These are phyloP conservation scores for Lasiodiplodia sp. DNA, from an alignment of 2,329 filamentous ascomycete species.

Conservation along the genomic window DNA sequence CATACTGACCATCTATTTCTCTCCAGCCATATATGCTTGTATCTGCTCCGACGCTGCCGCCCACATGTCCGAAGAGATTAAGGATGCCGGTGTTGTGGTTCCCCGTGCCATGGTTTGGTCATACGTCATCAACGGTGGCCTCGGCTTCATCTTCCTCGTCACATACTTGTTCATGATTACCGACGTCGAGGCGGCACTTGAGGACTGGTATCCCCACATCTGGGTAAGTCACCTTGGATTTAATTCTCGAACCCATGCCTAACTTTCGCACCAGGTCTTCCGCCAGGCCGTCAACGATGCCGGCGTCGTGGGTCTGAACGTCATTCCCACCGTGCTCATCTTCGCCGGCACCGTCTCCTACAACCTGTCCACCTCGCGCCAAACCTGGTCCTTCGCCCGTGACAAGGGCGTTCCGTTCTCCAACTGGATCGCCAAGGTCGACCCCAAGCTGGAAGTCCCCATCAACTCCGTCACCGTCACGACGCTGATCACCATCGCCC, in stretches of 20 bases:
- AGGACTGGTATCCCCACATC: conserved; percentile 26
- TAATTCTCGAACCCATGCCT: no score
- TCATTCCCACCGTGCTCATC: conserved; percentile 32
- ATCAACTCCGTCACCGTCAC: conserved; percentile 31
- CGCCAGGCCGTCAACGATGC: conserved; percentile 28
- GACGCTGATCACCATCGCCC: conserved; percentile 39
- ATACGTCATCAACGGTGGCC: conserved; percentile 32
- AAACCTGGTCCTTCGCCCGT: conserved; percentile 35
- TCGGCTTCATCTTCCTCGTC: conserved; percentile 33
- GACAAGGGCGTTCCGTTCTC: conserved; percentile 33
- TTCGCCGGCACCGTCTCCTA: conserved; percentile 32
- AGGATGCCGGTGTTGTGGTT: conserved; percentile 31
- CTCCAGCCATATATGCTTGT: no score
- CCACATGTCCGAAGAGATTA: conserved; percentile 31
- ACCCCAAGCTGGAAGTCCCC: conserved; percentile 30
- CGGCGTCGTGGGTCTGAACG: conserved; percentile 29
- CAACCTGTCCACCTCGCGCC: conserved; percentile 32
- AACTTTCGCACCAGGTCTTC: neutral
- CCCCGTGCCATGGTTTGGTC: conserved; percentile 32
- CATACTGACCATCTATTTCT: no score
- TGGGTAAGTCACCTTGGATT: neutral
- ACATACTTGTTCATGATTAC: conserved; percentile 35
- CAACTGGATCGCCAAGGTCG: conserved; percentile 30
- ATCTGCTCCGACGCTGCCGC: conserved; percentile 23
- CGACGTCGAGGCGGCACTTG: conserved; percentile 16